Evolutionary conservation across 208 protist genomes (phyloP), one percentile per base, ranked within the genome.

Genomic region (Balamuthia mandrillaris): DNA sequence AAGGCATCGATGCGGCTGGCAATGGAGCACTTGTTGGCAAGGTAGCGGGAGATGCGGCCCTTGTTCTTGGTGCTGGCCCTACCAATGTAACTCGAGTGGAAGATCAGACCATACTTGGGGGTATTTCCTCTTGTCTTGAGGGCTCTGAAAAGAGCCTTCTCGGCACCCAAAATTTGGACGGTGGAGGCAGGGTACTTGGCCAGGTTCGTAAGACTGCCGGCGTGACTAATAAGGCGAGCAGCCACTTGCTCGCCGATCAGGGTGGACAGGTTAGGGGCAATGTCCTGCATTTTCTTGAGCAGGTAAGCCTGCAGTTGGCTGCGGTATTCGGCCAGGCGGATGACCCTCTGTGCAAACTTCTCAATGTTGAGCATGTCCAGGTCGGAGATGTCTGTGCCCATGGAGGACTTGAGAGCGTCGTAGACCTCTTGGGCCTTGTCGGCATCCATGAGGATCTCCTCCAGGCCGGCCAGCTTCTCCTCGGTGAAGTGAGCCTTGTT

Each of bases 81-180:
- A 82, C 97, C 96, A 81, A 99, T 98, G 89, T 99, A 98, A 9
- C 94, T 94, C 24, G 97, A 97, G 94, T 99, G 96, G 91, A 98
- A 99, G 90, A 99, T 98, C 49, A 99, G 96, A 81, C 98, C 98
- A 89, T 99, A 99, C 93, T 99, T 99, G 86, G 98, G 98, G 7
- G 98, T 99, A 93, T 99, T 99, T 66, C 96, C 96, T 88, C 95
- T 95, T 44, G 95, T 94, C 92, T 99, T 99, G 18, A 99, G 93
- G 0, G 97, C 97, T 42, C 97, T 77, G 96, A 99, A 99, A 31
- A 99, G 95, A 6, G 98, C 98, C 95, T 99, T 99, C 92, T 99
- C 99, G 44, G 99, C 99, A 83, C 99, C 99, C 10, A 99, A 94
- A 89, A 99, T 99, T 91, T 99, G 98, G 42, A 99, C 98, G 21